phyloP scores from a whole-genome alignment of 139 green algal species.

The Mychonastes homosphaera region DNA sequence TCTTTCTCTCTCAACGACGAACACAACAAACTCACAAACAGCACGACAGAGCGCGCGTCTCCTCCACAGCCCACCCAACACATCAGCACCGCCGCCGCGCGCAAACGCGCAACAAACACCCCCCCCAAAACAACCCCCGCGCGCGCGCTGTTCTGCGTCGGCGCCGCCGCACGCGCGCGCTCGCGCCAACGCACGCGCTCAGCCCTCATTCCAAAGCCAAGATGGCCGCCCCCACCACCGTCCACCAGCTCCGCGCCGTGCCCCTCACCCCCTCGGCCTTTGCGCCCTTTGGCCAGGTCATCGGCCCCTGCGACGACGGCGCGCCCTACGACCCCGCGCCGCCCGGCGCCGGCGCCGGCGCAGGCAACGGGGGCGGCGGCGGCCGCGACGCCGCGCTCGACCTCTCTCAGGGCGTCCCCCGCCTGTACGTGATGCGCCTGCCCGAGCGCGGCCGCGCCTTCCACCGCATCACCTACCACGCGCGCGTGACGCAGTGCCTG shows the following conservation, averaged over 20 bases:
- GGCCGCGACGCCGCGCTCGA: neutral
- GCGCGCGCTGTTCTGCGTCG: no score
- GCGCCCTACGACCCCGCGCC: conserved; percentile 43
- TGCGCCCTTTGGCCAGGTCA: conserved; percentile 57
- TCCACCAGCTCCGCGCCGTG: conserved; percentile 24
- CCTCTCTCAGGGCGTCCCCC: conserved; percentile 8
- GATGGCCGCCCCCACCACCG: conserved; percentile 6
- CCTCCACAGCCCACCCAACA: no score
- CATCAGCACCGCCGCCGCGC: no score
- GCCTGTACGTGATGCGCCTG: conserved; percentile 94
- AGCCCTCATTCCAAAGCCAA: no score
- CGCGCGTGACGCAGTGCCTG: conserved; percentile 63
- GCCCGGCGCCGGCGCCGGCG: neutral
- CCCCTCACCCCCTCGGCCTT: conserved; percentile 42
- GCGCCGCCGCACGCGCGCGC: no score
- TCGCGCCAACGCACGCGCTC: no score
- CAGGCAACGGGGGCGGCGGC: neutral
- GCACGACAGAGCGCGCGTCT: no score
- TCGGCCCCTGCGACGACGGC: conserved; percentile 45
- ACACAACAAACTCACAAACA: no score
- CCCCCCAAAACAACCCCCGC: no score
- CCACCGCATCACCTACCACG: conserved; percentile 84
- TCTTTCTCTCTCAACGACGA: no score
- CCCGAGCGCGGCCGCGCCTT: conserved; percentile 54
- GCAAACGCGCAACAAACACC: no score